Evolutionary conservation across 2,329 filamentous ascomycete genomes (phyloP), one percentile per base, ranked within the genome.

Genomic region (Beauveria sp.): DNA sequence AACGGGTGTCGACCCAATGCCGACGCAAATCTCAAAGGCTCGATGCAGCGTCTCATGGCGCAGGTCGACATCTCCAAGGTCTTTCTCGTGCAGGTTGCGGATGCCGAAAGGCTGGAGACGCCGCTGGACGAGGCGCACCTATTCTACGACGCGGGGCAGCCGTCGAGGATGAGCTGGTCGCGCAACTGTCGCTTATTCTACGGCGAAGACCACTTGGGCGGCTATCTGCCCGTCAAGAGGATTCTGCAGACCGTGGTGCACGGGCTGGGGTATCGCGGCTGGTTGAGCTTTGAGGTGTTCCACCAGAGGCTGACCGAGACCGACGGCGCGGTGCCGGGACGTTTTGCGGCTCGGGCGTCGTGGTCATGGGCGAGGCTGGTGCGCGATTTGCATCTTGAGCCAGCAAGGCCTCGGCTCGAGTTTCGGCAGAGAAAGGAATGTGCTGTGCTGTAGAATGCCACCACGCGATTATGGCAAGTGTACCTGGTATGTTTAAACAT

Each of bases 71-170:
- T 83, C 5, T 71, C 74, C 46, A 90, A 89, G 72, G 79, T 93
- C 1, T 89, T 90, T 67, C 90, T 88, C 69, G 80, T 93, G 7
- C 89, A 93, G 71, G 79, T 91, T 8, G 88, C 89, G 8, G 88
- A 92, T 68, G 89, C 85, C 0, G 87, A 90, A 71, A 76, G 81
- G 5, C 76, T 91, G 10, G 69, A 72, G 0, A 68, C 74, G 18
- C 88, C 88, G 0, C 71, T 91, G 6, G 38, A 62, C 71, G 82
- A 78, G 4, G 74, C 70, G 0, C 75, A 77, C 51, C 64, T 68
- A 2, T 75, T 74, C 43, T 73, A 76, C 62, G 65, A 71, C 63
- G 45, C 65, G 0, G 69, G 69, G 31, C 74, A 76, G 65, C 75
- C 74, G 0, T 8, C 69, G 0, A 78, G 88, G 3, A 93, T 93